Evolutionary conservation across 441 rosid species (phyloP).

Genomic region (Gossypium trilobum): DNA sequence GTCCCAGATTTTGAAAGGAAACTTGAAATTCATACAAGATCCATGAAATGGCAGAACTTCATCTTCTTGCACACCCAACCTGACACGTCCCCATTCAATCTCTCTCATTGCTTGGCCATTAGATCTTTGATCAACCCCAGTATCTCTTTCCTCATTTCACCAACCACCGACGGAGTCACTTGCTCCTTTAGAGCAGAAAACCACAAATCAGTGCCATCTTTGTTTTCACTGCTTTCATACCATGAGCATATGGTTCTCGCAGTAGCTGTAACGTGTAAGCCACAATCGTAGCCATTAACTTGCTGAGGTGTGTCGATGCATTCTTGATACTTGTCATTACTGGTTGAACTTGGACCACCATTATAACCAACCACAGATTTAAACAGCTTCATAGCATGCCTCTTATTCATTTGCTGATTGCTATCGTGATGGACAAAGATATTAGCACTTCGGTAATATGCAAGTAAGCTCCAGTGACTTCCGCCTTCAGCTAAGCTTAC

Average conservation of each 20-base stretch:
- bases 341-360: slow-evolving; percentile 21
- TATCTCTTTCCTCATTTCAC: slow-evolving; percentile 43
- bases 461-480: slow-evolving; percentile 78
- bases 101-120: slow-evolving; percentile 26
- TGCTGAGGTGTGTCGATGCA: slow-evolving; percentile 54
- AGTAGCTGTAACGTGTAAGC: slow-evolving; percentile 47
- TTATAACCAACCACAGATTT: slow-evolving; percentile 34
- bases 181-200: slow-evolving; percentile 45
- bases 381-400: slow-evolving; percentile 37
- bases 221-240: slow-evolving; percentile 27
- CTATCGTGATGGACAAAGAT: slow-evolving; percentile 75
- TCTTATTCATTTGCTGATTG: slow-evolving; percentile 30
- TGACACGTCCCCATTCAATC: background rate
- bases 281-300: slow-evolving; percentile 62
- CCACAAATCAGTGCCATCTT: slow-evolving; percentile 40
- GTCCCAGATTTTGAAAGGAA: background rate
- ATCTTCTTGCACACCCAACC: background rate
- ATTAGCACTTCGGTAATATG: slow-evolving; percentile 40
- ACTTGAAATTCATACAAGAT: background rate
- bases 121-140: slow-evolving; percentile 40
- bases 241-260: slow-evolving; percentile 50
- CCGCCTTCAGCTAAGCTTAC: slow-evolving; percentile 72
- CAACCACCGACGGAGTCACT: slow-evolving; percentile 41
- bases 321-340: slow-evolving; percentile 28
- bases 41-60: background rate